These are phyloP conservation scores for Fusarium transvaalense DNA, from an alignment of 2,329 filamentous ascomycete genomes.

Conservation along the genomic window DNA sequence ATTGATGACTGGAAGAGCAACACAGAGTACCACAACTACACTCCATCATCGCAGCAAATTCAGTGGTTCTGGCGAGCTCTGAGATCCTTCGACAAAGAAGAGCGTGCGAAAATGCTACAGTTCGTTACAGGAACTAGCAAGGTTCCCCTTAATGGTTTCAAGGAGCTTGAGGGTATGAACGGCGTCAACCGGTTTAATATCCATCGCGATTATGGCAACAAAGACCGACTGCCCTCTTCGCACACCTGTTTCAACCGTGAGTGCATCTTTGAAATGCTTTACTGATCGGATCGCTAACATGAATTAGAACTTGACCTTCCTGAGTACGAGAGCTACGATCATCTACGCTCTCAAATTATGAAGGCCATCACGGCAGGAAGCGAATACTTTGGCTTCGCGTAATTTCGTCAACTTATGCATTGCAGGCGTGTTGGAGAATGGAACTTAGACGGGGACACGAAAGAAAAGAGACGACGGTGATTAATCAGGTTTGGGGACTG, in stretches of 20 bases:
- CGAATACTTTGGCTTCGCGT: slow-evolving; percentile 98
- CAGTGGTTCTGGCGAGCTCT: slow-evolving; percentile 99
- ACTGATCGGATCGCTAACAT: slow-evolving; percentile 54
- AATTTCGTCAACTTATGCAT: slow-evolving; percentile 51
- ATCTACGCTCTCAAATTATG: slow-evolving; percentile 85
- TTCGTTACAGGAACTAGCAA: slow-evolving; percentile 99
- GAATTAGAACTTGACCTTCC: slow-evolving; percentile 91
- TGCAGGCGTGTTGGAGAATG: slow-evolving; percentile 29
- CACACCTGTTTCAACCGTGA: slow-evolving; percentile 99
- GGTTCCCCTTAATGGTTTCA: slow-evolving; percentile 98
- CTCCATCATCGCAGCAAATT: slow-evolving; percentile 91
- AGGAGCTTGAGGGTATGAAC: slow-evolving; percentile 99
- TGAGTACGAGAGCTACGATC: slow-evolving; percentile 97
- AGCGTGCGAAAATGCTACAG: slow-evolving; percentile 94
- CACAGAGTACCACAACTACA: slow-evolving; percentile 99
- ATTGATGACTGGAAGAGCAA: slow-evolving; percentile 99
- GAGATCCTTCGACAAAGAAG: slow-evolving; percentile 98
- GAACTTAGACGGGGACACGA: slow-evolving; percentile 34
- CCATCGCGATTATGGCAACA: slow-evolving; percentile 96
- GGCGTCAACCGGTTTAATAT: slow-evolving; percentile 98
- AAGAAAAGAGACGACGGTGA: slow-evolving; percentile 12
- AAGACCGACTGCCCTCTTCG: slow-evolving; percentile 93
- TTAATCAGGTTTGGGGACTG: slow-evolving; percentile 19
- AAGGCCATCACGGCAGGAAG: slow-evolving; percentile 98
- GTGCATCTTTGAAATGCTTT: slow-evolving; percentile 60